These are phyloP conservation scores for Sphaerobolus stellatus DNA, from an alignment of 1,284 basidiomycete genomes.

Conservation along the genomic window DNA sequence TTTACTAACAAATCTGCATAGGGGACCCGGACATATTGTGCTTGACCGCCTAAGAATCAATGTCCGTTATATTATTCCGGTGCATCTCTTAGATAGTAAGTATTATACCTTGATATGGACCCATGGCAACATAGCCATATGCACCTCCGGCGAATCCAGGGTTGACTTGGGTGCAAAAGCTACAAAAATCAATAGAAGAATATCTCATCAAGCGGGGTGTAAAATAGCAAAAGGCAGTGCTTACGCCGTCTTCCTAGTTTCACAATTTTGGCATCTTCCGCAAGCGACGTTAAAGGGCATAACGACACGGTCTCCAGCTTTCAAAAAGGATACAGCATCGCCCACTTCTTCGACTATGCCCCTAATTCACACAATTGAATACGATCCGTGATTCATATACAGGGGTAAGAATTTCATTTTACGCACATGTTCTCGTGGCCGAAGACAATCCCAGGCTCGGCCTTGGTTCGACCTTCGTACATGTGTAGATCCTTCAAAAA, in stretches of 20 bases:
- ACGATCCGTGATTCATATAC: neutral
- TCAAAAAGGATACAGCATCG: slow-evolving; percentile 2
- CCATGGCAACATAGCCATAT: slow-evolving; percentile 49
- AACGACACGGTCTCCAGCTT: slow-evolving; percentile 13
- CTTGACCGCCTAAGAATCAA: slow-evolving; percentile 42
- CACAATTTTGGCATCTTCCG: slow-evolving; percentile 54
- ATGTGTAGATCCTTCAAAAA: slow-evolving; percentile 43
- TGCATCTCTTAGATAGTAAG: neutral
- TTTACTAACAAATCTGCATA: slow-evolving; percentile 53
- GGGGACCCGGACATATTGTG: slow-evolving; percentile 54
- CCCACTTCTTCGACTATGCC: slow-evolving; percentile 13
- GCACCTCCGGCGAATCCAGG: slow-evolving; percentile 50
- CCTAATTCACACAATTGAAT: neutral
- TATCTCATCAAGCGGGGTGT: neutral
- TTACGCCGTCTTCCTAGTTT: slow-evolving; percentile 44
- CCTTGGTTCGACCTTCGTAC: slow-evolving; percentile 55
- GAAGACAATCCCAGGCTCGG: slow-evolving; percentile 49
- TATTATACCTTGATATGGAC: slow-evolving; percentile 40
- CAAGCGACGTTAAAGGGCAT: slow-evolving; percentile 59
- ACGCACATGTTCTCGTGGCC: slow-evolving; percentile 46
- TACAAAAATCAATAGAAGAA: neutral
- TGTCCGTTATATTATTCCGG: neutral
- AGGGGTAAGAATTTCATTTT: neutral
- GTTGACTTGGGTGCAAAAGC: slow-evolving; percentile 53
- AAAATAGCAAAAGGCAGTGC: too few relatives aligned